Evolutionary conservation across 192 early-diverging fungal species (phyloP), one percentile per base, ranked within the genome.

Genomic region (Coemansia sp.): DNA sequence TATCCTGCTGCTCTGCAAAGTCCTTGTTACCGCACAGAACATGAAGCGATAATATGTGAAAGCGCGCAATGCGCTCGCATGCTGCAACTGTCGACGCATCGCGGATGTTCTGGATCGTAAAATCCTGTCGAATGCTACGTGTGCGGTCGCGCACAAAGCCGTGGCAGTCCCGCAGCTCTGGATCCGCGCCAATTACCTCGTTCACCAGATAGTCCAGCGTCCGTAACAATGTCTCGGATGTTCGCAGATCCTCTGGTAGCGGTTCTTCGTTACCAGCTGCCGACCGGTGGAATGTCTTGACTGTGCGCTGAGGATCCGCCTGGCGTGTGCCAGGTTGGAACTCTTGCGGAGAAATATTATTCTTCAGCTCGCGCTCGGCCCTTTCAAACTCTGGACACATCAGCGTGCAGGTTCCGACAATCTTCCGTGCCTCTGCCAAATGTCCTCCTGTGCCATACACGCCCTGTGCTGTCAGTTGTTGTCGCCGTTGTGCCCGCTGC

Each of bases 371-470:
- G 26, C 95, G 83, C 59, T 95, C 93, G 51, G 91, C 82, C 16
- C 91, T 83, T 75, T 97, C 95, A 66, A 87, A 94, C 64, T 87
- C 87, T 0, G 95, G 92, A 73, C 94, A 94, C 93, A 95, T 97
- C 25, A 89, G 86, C 64, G 72, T 64, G 56, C 95, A 97, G 2
- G 91, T 90, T 10, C 92, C 94, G 18, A 87, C 72, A 54, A 97
- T 52, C 32, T 68, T 62, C 5, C 28, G n/a, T 1, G 93, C 93
- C 26, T 92, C 87, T 28, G 85, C 74, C 31, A 94, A 72, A 4
- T 74, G 55, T 9, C 84, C 60, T 4, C 88, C 86, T 53, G 86
- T 85, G 6, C 82, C 73, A 6, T 62, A 16, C 19, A 83, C 69
- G 2, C 88, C 87, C 47, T 85, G 65, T 7, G 56, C 49, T 16